Conservation (phyloP, 306 rosid genomes). For the Casuarina cunninghamiana region DNA sequence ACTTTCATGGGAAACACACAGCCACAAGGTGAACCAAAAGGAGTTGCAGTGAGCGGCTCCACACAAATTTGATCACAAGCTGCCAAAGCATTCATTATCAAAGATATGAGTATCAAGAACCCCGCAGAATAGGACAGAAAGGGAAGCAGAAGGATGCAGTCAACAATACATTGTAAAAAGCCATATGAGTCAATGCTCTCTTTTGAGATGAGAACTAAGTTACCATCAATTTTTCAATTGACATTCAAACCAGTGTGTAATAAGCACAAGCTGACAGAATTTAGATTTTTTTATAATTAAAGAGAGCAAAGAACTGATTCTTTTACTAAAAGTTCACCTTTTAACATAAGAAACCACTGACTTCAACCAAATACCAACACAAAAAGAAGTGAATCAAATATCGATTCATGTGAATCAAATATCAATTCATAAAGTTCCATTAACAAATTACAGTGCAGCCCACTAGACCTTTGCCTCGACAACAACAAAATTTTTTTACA, state of each 20-base stretch:
- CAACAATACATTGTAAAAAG: conserved; percentile 7
- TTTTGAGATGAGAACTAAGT: background rate
- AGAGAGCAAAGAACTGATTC: background rate
- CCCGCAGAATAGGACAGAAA: background rate
- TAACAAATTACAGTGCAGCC: background rate
- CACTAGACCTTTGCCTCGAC: background rate
- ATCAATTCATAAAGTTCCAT: background rate
- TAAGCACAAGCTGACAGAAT: conserved; percentile 16
- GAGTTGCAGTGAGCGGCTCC: conserved; percentile 79
- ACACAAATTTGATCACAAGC: conserved; percentile 80
- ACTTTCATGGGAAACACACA: conserved; percentile 94
- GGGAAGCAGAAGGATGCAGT: background rate
- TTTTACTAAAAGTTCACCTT: background rate
- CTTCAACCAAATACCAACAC: background rate
- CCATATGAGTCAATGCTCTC: background rate
- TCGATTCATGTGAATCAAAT: background rate
- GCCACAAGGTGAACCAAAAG: conserved; percentile 94
- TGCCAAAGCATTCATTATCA: conserved; percentile 34
- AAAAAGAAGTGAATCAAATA: background rate
- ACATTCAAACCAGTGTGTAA: conserved; percentile 19
- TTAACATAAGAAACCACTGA: background rate
- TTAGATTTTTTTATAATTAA: background rate
- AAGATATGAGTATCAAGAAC: conserved; percentile 28
- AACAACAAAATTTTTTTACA: background rate
- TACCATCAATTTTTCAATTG: background rate